A percentile compares a stretch with the other conserved stretches of the same genome.
Evolutionary conservation across 1,139 yeast species (phyloP).

Genomic region (Pichia sp.): DNA sequence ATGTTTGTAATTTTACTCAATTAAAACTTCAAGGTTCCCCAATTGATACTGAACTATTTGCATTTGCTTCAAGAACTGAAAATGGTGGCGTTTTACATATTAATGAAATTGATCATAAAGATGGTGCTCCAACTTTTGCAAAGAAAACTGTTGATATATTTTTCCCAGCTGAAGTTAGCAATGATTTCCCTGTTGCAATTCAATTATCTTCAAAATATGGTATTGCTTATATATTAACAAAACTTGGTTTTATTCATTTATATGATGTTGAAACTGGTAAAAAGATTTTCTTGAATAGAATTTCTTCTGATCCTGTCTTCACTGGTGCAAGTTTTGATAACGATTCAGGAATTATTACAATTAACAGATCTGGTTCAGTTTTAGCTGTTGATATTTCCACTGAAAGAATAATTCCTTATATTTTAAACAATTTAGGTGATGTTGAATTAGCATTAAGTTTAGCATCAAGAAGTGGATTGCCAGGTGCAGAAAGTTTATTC

Average conservation of each 20-base stretch:
- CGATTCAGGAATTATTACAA: conserved; percentile 81
- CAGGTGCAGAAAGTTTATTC: conserved; percentile 93
- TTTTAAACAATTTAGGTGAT: conserved; percentile 79
- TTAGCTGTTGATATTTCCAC: conserved; percentile 86
- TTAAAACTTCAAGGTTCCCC: conserved; percentile 69
- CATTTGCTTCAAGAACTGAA: conserved; percentile 80
- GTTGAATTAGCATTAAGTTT: conserved; percentile 81
- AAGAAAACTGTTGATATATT: conserved; percentile 90
- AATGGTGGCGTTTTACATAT: conserved; percentile 84
- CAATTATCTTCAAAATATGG: conserved; percentile 86
- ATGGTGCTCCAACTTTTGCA: conserved; percentile 73
- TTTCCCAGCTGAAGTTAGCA: conserved; percentile 94
- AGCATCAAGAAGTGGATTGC: conserved; percentile 93
- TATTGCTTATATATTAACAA: conserved; percentile 81
- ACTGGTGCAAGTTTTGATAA: conserved; percentile 75
- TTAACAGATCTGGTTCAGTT: conserved; percentile 94
- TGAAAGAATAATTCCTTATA: conserved; percentile 82
- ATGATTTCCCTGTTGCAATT: conserved; percentile 94
- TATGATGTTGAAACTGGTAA: conserved; percentile 92
- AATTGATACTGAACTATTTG: conserved; percentile 77
- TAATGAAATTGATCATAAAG: conserved; percentile 93
- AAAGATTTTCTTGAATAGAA: conserved; percentile 91
- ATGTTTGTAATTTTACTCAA: conserved; percentile 84
- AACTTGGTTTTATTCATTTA: conserved; percentile 93
- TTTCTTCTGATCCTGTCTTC: conserved; percentile 93